Evolutionary conservation across 2,329 filamentous ascomycete genomes (phyloP), one percentile per base, ranked within the genome.

Genomic region (Ceratocystis alfenasii): DNA sequence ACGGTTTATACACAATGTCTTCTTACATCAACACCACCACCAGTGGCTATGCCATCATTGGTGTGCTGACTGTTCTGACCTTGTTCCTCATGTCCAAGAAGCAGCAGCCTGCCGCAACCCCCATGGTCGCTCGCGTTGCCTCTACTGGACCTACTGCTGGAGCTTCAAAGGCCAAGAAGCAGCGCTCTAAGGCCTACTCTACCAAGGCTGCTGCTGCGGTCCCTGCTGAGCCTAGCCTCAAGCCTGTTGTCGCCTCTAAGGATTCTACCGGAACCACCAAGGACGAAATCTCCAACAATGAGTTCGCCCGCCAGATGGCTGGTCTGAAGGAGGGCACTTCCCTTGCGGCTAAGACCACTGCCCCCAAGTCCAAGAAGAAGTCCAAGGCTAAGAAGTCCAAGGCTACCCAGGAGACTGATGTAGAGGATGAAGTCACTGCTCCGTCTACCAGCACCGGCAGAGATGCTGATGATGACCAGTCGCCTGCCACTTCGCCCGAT

Each of bases 401-500:
- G 67, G 85, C 79, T 71, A 81, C 81, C 72, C 78, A 81, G 74
- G 78, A 78, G 66, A 75, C 77, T 46, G 74, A 76, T 55, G 74
- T 75, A 44, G 72, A 74, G 22, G 76, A 79, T 66, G 75, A 78
- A 68, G 74, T 72, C 70, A 79, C 80, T 69, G 79, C 80, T 41
- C 80, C 83, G 5, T 88, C 88, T 0, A 92, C 89, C 3, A 87
- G 85, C 64, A 83, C 84, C 57, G 88, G 84, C 64, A 87, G 81
- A 36, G 89, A 93, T 73, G 89, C 86, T 15, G 90, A 94, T 71
- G 89, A 95, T 72, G 90, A 95, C 71, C 78, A 87, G 71, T 91
- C 90, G 2, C 80, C 87, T 6, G 80, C 81, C 67, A 79, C 80
- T 57, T 92, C 89, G 10, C 88, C 90, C 41, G 78, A 83, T 63